Evolutionary conservation across 2,329 filamentous ascomycete genomes (phyloP), one percentile per base, ranked within the genome.

Genomic region (Trichothecium sympodiale): DNA sequence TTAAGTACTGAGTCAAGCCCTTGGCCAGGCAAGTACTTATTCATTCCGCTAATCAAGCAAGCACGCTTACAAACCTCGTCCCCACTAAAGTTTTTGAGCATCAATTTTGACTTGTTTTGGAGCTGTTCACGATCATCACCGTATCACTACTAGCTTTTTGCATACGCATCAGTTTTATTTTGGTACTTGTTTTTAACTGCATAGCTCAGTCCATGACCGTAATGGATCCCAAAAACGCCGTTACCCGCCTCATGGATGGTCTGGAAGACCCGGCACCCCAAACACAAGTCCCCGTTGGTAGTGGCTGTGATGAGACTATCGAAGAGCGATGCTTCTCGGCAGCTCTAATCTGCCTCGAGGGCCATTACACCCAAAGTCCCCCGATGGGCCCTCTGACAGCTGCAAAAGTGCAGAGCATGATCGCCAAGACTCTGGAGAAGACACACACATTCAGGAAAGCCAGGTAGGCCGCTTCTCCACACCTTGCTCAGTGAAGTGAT

Each of bases 241-340:
- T 54, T 49, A 48, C 50, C 10, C 46, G 43, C 33, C 33, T 51
- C 25, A 39, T 44, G 13, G 54, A 56, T 33, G 43, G 46, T 23
- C 41, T 38, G 12, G 4, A 16, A 16, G 15, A 31, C 9, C 10
- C 9, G 15, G 5, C 29, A 17, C 29, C 29, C 15, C 12, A 31
- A 6, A 4, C 15, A 10, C 29, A 31, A 17, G 29, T 16, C 6
- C 20, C 20, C 10, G 20, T 32, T 33, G 20, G 29, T 16, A 29
- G 28, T 13, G 13, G 13, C 28, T 29, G n/a, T 16, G 50, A 49
- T 23, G 57, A 75, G 51, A 70, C 70, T 27, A 75, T 79, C 48
- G 76, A 80, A 55, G 76, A 80, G 57, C 64, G 75, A 40, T 70
- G 65, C 51, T 79, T 80, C 53, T 65, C 67, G 3, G 70, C 70